Base-by-base conservation (phyloP, 2,329 filamentous ascomycete genomes). In the Neofusicoccum ribis region DNA sequence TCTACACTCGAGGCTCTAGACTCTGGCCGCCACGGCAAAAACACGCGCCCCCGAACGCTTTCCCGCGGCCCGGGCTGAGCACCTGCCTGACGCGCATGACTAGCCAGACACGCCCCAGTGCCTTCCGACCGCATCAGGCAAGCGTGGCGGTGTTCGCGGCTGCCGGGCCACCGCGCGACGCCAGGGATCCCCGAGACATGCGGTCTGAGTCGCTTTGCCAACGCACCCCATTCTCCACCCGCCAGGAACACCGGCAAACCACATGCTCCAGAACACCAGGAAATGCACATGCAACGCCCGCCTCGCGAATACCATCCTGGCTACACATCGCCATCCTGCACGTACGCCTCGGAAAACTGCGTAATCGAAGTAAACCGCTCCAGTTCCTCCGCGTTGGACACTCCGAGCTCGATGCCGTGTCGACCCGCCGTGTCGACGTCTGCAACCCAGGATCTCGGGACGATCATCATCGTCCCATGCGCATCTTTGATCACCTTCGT, bases 301-400 rank as follows among this genome's bases (percentile, higher is more conserved):
- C 41, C 41, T 4, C 4, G 11, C 7, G 5, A 34, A 27, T 4
- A 14, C 20, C 31, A 52, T 23, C 27, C 27, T 31, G 27, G 1
- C 52, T 44, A 59, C 8, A 23, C 39, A n/a, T 44, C 52, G 7
- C 46, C 50, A 7, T 50, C 34, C 36, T 59, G 11, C 7, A 69
- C 68, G 54, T 74, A 73, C 0, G 67, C 70, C 34, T 72, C 71
- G 0, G 73, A 73, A 34, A 76, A 73, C 41, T 67, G 69, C 17
- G 75, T 72, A 31, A 76, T 59, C 1, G 72, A 74, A 0, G 68
- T 71, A 36, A 73, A 74, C 3, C 50, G 69, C 51, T 70, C 65
- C 6, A 60, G 27, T 3, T 66, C 39, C 5, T 71, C 67, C 20
- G 46, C 27, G n/a, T 36, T 34, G 20, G 8, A 7, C 3, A 15